Percentiles rank a stretch among this genome's conserved stretches.
phyloP scores from a whole-genome alignment of 2,329 filamentous ascomycete species.

The Penicillium concentricum region DNA sequence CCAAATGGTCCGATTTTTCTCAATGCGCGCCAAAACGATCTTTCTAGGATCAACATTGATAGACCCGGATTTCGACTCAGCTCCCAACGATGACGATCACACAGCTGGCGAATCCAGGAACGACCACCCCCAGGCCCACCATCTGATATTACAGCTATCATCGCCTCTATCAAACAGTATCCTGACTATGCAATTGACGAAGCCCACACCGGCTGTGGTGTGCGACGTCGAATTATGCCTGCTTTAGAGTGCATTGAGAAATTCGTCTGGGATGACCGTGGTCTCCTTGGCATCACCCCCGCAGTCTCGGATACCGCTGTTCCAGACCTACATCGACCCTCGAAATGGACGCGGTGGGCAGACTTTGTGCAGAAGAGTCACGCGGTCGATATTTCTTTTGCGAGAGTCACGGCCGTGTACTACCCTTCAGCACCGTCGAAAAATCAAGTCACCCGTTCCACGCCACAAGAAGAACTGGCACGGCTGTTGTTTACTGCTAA shows the following conservation, averaged over 20 bases:
- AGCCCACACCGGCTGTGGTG: constrained; percentile 43
- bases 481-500: constrained; percentile 37
- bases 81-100: constrained; percentile 15
- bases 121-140: constrained; percentile 12
- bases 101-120: constrained; percentile 2
- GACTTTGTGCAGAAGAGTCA: constrained; percentile 20
- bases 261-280: constrained; percentile 34
- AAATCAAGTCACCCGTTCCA: constrained; percentile 6
- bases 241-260: constrained; percentile 40
- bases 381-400: constrained; percentile 27
- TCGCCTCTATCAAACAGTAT: constrained; percentile 40
- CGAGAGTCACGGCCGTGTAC: constrained; percentile 24
- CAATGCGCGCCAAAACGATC: constrained; percentile 41
- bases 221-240: constrained; percentile 41
- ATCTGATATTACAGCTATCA: constrained; percentile 34
- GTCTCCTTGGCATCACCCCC: constrained; percentile 30
- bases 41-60: constrained; percentile 43
- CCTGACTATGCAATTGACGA: constrained; percentile 46
- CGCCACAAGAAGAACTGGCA: constrained; percentile 31
- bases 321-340: not conserved
- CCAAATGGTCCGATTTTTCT: constrained; percentile 46
- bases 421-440: constrained; percentile 12
- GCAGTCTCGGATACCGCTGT: constrained; percentile 10
- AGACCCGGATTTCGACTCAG: constrained; percentile 32
- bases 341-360: constrained; percentile 21